phyloP scores from a whole-genome alignment of 2,329 filamentous ascomycete species.

The Macroventuria anomochaeta region DNA sequence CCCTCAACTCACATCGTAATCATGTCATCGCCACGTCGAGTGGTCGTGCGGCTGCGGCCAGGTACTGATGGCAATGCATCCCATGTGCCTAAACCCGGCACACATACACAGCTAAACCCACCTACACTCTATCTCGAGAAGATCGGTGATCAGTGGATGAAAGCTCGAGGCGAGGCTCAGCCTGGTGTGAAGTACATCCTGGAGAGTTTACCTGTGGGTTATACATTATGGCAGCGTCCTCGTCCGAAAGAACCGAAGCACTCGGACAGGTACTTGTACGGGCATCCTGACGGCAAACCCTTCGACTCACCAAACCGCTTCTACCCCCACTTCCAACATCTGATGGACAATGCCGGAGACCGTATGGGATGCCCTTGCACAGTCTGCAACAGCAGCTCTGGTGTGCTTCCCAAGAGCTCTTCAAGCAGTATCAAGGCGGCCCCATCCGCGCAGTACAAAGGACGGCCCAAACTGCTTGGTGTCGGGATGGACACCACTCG shows the following conservation, averaged over 20 bases:
- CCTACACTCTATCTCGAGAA: constrained; percentile 55
- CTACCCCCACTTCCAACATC: constrained; percentile 62
- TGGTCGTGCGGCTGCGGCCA: constrained; percentile 33
- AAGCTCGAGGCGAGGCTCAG: constrained; percentile 47
- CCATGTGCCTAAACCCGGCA: constrained; percentile 29
- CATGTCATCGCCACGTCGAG: constrained; percentile 5
- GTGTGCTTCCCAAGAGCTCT: constrained; percentile 23
- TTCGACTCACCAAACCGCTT: constrained; percentile 64
- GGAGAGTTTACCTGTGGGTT: constrained; percentile 61
- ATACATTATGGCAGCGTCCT: constrained; percentile 58
- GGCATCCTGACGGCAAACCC: constrained; percentile 58
- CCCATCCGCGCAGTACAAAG: constrained; percentile 14
- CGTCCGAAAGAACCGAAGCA: constrained; percentile 51
- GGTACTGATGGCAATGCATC: constrained; percentile 47
- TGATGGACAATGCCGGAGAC: constrained; percentile 58
- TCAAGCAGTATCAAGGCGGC: constrained; percentile 8
- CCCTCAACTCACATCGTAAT: too few relatives aligned
- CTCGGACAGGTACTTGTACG: constrained; percentile 63
- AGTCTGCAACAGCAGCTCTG: constrained; percentile 49
- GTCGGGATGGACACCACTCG: constrained; percentile 31
- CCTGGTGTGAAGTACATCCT: constrained; percentile 56
- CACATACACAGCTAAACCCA: constrained; percentile 49
- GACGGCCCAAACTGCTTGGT: constrained; percentile 27
- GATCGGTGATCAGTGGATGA: constrained; percentile 58
- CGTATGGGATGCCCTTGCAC: constrained; percentile 58